Percentiles rank a stretch among this genome's conserved stretches.
Evolutionary conservation across 2,329 filamentous ascomycete species (phyloP).

Genomic region (Aspergillus tubingensis): DNA sequence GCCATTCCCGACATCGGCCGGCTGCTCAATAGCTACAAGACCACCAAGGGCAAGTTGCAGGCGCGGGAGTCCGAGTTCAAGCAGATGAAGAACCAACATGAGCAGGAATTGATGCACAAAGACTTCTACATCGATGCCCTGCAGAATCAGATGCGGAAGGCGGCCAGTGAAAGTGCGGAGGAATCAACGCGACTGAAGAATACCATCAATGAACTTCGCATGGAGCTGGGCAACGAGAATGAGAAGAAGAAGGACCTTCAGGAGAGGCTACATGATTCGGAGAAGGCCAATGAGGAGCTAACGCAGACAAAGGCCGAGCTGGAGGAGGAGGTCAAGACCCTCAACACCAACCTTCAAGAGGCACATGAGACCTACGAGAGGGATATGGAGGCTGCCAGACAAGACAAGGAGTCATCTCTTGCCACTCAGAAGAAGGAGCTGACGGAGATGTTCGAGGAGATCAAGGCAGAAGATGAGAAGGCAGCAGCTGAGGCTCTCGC

Average conservation of each 20-base stretch:
- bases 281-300: slow-evolving; percentile 49
- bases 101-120: slow-evolving; percentile 54
- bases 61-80: slow-evolving; percentile 53
- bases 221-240: slow-evolving; percentile 51
- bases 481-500: slow-evolving; percentile 40
- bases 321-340: slow-evolving; percentile 41
- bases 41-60: slow-evolving; percentile 53
- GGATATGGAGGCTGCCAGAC: slow-evolving; percentile 35
- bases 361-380: slow-evolving; percentile 48
- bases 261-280: slow-evolving; percentile 47
- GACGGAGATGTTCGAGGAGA: slow-evolving; percentile 52
- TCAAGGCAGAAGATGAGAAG: slow-evolving; percentile 46
- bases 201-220: slow-evolving; percentile 50
- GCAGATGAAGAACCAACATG: slow-evolving; percentile 52
- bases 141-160: slow-evolving; percentile 52
- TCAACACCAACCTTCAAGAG: slow-evolving; percentile 43
- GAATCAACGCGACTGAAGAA: slow-evolving; percentile 49
- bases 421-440: slow-evolving; percentile 48
- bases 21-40: slow-evolving; percentile 50
- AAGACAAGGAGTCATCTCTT: slow-evolving; percentile 38
- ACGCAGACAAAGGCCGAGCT: slow-evolving; percentile 48
- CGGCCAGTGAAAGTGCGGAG: slow-evolving; percentile 52
- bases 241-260: slow-evolving; percentile 56
- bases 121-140: slow-evolving; percentile 56
- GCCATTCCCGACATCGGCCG: slow-evolving; percentile 51